These are phyloP conservation scores for Aquilaria sinensis DNA, from an alignment of 345 rosid genomes.

Conservation along the genomic window DNA sequence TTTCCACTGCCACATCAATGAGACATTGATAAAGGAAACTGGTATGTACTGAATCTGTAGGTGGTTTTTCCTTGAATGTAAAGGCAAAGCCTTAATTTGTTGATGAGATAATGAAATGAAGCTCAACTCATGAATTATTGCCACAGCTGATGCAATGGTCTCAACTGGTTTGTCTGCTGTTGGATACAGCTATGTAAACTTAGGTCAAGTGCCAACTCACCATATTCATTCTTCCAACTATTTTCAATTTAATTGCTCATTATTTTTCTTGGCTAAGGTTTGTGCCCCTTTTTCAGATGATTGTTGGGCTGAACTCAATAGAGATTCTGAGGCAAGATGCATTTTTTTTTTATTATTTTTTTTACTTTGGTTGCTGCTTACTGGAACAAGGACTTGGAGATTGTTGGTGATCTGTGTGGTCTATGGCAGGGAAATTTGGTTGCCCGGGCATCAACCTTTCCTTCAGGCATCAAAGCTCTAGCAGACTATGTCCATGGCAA, in stretches of 20 bases:
- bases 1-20: conserved; percentile 37
- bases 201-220: conserved; percentile 11
- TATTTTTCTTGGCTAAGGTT: not conserved
- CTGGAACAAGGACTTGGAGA: not conserved
- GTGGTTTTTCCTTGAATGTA: not conserved
- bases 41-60: conserved; percentile 18
- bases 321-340: conserved; percentile 13
- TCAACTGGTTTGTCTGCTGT: conserved; percentile 37
- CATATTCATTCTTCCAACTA: not conserved
- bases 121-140: not conserved
- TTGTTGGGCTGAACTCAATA: conserved; percentile 22
- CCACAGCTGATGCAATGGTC: conserved; percentile 44
- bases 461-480: conserved; percentile 33
- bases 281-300: conserved; percentile 15
- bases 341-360: not conserved
- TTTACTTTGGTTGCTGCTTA: not conserved
- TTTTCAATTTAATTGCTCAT: not conserved
- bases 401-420: not conserved
- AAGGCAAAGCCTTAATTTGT: not conserved
- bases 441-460: conserved; percentile 20
- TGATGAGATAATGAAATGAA: not conserved
- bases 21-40: conserved; percentile 38
- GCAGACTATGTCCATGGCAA: conserved; percentile 33
- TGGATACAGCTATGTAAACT: conserved; percentile 22
- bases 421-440: conserved; percentile 20